Percentiles rank a stretch among this genome's conserved stretches.
phyloP scores from a whole-genome alignment of 2,329 filamentous ascomycete genomes.

The Rhinocladiella similis region DNA sequence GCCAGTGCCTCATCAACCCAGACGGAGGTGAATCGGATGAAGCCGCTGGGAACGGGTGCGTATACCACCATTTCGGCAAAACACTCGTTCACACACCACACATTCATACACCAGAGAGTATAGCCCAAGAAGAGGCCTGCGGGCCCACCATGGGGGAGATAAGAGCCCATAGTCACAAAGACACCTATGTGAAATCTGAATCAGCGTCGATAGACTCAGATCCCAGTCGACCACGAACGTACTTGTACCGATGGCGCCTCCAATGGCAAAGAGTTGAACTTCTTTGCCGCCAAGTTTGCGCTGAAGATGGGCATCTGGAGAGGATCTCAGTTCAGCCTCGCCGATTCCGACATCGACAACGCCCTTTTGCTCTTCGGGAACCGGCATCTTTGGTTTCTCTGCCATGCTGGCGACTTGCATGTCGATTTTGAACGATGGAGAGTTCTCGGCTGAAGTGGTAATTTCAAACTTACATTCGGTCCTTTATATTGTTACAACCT shows the following conservation, averaged over 20 bases:
- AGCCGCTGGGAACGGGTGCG: slow-evolving; percentile 49
- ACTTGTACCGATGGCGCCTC: not conserved
- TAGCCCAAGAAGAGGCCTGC: slow-evolving; percentile 49
- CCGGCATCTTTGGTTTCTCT: not conserved
- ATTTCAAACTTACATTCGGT: too few relatives aligned
- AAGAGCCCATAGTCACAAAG: slow-evolving; percentile 34
- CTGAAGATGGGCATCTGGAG: not conserved
- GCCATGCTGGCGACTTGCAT: not conserved
- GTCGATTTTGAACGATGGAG: too few relatives aligned
- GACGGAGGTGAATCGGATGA: slow-evolving; percentile 49
- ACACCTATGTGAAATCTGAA: not conserved
- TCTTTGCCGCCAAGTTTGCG: not conserved
- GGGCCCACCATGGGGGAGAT: slow-evolving; percentile 44
- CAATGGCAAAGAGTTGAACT: slow-evolving; percentile 1
- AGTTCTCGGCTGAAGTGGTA: too few relatives aligned
- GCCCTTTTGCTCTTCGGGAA: not conserved
- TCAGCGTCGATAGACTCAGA: not conserved
- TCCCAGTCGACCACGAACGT: not conserved
- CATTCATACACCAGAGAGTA: slow-evolving; percentile 39
- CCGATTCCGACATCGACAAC: not conserved
- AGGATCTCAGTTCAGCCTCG: not conserved
- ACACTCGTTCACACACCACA: slow-evolving; percentile 49
- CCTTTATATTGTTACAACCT: too few relatives aligned
- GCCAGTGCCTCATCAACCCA: slow-evolving; percentile 46
- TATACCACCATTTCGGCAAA: slow-evolving; percentile 50